These are phyloP conservation scores for Colletotrichum cuscutae DNA, from an alignment of 2,329 filamentous ascomycete species.

Conservation along the genomic window DNA sequence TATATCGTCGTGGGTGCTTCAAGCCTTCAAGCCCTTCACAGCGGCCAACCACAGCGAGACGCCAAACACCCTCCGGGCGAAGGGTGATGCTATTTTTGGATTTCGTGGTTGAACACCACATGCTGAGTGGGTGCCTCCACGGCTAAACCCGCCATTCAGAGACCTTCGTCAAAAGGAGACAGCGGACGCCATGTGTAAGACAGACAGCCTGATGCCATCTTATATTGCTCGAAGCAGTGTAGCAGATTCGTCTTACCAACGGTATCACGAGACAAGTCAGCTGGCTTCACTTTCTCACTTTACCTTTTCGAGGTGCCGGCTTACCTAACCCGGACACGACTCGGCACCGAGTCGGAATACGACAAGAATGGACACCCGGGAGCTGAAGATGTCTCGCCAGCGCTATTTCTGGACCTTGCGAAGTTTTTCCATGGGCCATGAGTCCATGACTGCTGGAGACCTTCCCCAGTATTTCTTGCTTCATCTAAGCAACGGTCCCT, in stretches of 20 bases:
- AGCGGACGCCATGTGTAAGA: conserved; percentile 10
- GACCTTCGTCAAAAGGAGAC: conserved; percentile 7
- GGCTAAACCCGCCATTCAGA: conserved; percentile 6
- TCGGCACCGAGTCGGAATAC: conserved; percentile 11
- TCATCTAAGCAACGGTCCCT: conserved; percentile 27
- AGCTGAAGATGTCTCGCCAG: not conserved
- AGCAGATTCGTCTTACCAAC: not conserved
- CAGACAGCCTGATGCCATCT: not conserved
- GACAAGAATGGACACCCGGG: not conserved
- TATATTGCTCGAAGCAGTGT: not conserved
- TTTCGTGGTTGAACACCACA: not conserved
- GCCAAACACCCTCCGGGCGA: conserved; percentile 19
- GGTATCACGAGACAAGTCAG: conserved; percentile 17
- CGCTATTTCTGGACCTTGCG: conserved; percentile 14
- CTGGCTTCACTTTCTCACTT: not conserved
- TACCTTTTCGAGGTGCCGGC: not conserved
- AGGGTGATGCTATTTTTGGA: conserved; percentile 31
- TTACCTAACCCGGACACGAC: conserved; percentile 14
- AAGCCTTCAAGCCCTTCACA: not conserved
- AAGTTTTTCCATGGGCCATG: not conserved
- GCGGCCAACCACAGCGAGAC: conserved; percentile 15
- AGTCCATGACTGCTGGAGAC: conserved; percentile 11
- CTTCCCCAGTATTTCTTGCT: conserved; percentile 26
- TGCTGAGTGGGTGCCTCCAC: not conserved
- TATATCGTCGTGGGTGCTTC: not conserved